Evolutionary conservation across 2,329 filamentous ascomycete species (phyloP).

Genomic region (Stagonosporopsis chrysanthemi): DNA sequence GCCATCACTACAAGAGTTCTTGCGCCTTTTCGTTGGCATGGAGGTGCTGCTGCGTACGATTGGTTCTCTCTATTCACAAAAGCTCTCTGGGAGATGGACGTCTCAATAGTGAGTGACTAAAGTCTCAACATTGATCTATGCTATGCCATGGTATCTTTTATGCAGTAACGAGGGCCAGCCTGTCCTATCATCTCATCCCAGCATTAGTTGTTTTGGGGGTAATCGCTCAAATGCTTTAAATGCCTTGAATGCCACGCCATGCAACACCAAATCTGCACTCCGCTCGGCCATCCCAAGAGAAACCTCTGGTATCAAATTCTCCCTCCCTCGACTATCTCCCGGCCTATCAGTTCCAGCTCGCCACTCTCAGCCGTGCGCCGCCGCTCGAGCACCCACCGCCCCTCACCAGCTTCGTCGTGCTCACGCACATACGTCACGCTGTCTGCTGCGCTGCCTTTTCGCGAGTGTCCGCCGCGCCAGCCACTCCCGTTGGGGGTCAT

Average conservation of each 20-base stretch:
- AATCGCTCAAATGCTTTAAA: slow-evolving; percentile 12
- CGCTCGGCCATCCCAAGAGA: background rate
- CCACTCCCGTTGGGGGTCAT: slow-evolving; percentile 40
- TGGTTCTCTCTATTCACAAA: too few species aligned
- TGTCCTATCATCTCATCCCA: background rate
- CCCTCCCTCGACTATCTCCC: slow-evolving; percentile 68
- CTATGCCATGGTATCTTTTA: slow-evolving; percentile 8
- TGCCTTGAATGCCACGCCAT: background rate
- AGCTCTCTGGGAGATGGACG: too few species aligned
- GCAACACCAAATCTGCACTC: background rate
- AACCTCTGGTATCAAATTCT: slow-evolving; percentile 32
- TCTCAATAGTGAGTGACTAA: background rate
- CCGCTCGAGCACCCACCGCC: slow-evolving; percentile 73
- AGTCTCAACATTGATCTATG: background rate
- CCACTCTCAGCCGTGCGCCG: slow-evolving; percentile 71
- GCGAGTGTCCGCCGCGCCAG: slow-evolving; percentile 44
- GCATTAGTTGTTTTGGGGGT: background rate
- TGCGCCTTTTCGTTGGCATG: background rate
- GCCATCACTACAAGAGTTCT: background rate
- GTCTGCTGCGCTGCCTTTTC: slow-evolving; percentile 63
- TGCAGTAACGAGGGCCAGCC: slow-evolving; percentile 10
- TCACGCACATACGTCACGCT: slow-evolving; percentile 73
- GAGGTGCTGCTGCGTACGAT: too few species aligned
- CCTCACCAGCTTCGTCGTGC: slow-evolving; percentile 65
- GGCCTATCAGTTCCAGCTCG: slow-evolving; percentile 69